Evolutionary conservation across 2,329 filamentous ascomycete genomes (phyloP), one percentile per base, ranked within the genome.

Genomic region (Stromatinia cepivora): DNA sequence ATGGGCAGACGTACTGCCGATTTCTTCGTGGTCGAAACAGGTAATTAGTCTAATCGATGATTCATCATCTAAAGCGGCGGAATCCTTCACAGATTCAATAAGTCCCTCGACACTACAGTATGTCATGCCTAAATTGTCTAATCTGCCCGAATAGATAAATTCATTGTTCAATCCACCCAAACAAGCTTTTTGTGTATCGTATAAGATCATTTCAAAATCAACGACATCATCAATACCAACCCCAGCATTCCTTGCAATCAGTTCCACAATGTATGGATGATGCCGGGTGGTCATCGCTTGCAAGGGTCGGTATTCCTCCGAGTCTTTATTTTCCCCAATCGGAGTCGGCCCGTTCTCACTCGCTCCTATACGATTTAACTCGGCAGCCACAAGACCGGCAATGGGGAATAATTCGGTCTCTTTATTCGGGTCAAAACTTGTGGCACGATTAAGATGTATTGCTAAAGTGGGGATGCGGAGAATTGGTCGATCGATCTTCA

Each of bases 21-120:
- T 95, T 79, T 99, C 95, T 81, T 99, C 95, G 81, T 99, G 94
- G 79, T 99, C 95, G 80, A 99, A 99, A 81, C 94, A 92, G 48
- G 93, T 91, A 74, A 96, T 90, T n/a, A 99, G 84, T 58, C 95
- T 92, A 77, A 98, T 97, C 25, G 88, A 90, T 4, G 87, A 83
- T 77, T 97, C 94, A 31, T 90, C 81, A 56, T 93, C 88, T 39
- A 98, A 86, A 8, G 90, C 86, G 5, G 84, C 81, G 17, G 86
- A 79, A 3, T 87, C 84, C 28, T 84, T 81, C 36, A 96, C 83
- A 0, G 94, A 97, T 72, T 90, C 86, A 76, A 98, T 93, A 69
- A 99, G 84, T 69, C 92, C 93, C 81, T 91, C 86, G 67, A 95
- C 88, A 73, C 92, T 91, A 82, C 95, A 98, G 83, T 93, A 98